These are phyloP conservation scores for Hypoxylon sp. DNA, from an alignment of 2,329 filamentous ascomycete genomes.

Conservation along the genomic window DNA sequence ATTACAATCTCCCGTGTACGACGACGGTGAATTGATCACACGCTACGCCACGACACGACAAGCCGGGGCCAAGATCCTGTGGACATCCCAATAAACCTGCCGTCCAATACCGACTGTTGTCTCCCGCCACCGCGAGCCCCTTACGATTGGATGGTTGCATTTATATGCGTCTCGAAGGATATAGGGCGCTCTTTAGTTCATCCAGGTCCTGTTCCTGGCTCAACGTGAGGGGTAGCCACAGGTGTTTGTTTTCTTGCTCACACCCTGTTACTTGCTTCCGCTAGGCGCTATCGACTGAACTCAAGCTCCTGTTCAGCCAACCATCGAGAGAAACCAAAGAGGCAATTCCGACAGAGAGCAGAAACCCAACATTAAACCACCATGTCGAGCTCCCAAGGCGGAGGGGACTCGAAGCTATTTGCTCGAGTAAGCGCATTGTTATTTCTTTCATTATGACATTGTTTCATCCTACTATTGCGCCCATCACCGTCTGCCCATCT, in stretches of 20 bases:
- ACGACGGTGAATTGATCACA: constrained; percentile 27
- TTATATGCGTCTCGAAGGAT: constrained; percentile 24
- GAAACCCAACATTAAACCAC: constrained; percentile 49
- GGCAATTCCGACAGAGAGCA: constrained; percentile 45
- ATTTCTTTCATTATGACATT: constrained; percentile 29
- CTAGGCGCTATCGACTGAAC: constrained; percentile 38
- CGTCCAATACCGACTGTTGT: constrained; percentile 47
- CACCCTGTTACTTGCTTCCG: constrained; percentile 24
- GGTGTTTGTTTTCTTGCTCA: constrained; percentile 28
- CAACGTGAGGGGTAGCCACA: constrained; percentile 39
- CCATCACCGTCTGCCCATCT: constrained; percentile 15
- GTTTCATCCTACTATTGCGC: constrained; percentile 12
- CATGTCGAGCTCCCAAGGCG: constrained; percentile 73
- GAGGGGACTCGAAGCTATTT: constrained; percentile 99
- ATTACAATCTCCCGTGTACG: constrained; percentile 2
- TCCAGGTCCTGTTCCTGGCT: constrained; percentile 29
- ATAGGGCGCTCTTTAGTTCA: constrained; percentile 26
- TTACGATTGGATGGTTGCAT: constrained; percentile 51
- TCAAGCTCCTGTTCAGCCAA: constrained; percentile 37
- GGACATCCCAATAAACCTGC: constrained; percentile 44
- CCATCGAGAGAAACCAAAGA: constrained; percentile 43
- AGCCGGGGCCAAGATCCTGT: constrained; percentile 37
- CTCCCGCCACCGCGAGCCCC: constrained; percentile 38
- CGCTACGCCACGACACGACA: constrained; percentile 25
- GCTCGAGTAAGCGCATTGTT: constrained; percentile 79